Conservation (phyloP, 345 rosid genomes). For the Punica granatum region DNA sequence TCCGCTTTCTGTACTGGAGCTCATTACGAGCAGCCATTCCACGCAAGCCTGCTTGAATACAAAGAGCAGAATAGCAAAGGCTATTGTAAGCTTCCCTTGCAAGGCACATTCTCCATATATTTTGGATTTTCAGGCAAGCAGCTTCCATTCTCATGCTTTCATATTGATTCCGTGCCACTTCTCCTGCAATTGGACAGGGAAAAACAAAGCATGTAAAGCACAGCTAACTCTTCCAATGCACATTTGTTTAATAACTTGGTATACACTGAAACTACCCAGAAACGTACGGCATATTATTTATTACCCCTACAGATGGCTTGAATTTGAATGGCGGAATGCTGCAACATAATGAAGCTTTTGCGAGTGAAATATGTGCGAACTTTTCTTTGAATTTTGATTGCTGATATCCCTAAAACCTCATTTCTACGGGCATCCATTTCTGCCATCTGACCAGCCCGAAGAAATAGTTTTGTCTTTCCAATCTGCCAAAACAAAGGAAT, state of each 20-base stretch:
- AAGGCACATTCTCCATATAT: conserved; percentile 49
- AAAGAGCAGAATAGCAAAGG: conserved; percentile 46
- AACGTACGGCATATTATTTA: not conserved
- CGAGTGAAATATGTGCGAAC: conserved; percentile 47
- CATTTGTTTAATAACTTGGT: not conserved
- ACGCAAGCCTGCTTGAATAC: conserved; percentile 67
- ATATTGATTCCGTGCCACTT: conserved; percentile 44
- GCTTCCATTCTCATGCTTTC: conserved; percentile 63
- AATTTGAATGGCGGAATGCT: conserved; percentile 42
- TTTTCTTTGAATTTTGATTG: conserved; percentile 73
- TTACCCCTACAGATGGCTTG: conserved; percentile 89
- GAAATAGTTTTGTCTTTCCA: conserved; percentile 91
- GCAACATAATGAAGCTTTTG: conserved; percentile 43
- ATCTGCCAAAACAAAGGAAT: conserved; percentile 38
- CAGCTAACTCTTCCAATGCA: not conserved
- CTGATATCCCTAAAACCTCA: conserved; percentile 76
- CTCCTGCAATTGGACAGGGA: conserved; percentile 39
- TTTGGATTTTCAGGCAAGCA: conserved; percentile 72
- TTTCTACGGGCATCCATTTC: conserved; percentile 74
- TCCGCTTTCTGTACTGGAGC: conserved; percentile 50
- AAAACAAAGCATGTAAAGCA: not conserved
- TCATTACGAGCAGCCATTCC: conserved; percentile 70
- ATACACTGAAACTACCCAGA: not conserved
- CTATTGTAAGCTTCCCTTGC: conserved; percentile 48
- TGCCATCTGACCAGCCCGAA: conserved; percentile 99